Conservation (phyloP, 2,329 filamentous ascomycete genomes). For the Microcyclosporella mali region DNA sequence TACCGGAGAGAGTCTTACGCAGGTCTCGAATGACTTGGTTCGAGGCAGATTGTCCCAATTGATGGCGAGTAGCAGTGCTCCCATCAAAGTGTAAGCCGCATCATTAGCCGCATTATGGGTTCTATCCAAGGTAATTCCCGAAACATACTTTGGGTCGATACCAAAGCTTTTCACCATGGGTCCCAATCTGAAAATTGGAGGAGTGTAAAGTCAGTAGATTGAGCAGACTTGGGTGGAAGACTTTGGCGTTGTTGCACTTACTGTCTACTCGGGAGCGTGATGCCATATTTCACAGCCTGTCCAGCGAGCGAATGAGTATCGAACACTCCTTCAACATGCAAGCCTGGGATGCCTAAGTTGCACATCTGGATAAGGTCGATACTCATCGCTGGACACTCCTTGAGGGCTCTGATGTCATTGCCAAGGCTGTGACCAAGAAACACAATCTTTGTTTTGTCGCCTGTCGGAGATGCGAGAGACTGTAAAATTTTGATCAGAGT, state of each 20-base stretch:
- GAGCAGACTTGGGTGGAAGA: too few relatives aligned
- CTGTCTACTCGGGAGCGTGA: too few relatives aligned
- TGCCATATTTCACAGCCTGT: conserved; percentile 3
- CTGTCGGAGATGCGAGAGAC: not conserved
- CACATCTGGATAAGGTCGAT: conserved; percentile 28
- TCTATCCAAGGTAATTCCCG: conserved; percentile 43
- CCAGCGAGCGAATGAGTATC: conserved; percentile 40
- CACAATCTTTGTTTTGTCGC: conserved; percentile 43
- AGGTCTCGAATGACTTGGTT: too few relatives aligned
- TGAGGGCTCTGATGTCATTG: conserved; percentile 61
- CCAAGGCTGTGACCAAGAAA: conserved; percentile 52
- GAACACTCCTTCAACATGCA: conserved; percentile 47
- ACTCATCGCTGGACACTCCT: conserved; percentile 35
- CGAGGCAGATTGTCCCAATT: too few relatives aligned
- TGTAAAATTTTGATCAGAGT: conserved; percentile 1
- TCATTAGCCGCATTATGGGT: conserved; percentile 30
- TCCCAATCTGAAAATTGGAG: conserved; percentile 53
- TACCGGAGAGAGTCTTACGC: too few relatives aligned
- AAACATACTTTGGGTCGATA: conserved; percentile 42
- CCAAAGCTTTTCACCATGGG: conserved; percentile 62
- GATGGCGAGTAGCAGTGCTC: conserved; percentile 14
- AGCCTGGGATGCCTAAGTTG: not conserved
- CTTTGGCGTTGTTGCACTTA: too few relatives aligned
- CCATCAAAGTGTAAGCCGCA: conserved; percentile 28
- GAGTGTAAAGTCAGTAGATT: too few relatives aligned